A percentile compares a stretch with the other conserved stretches of the same genome.
phyloP scores from a whole-genome alignment of 1,284 basidiomycete species.

The Fomitopsis betulina region DNA sequence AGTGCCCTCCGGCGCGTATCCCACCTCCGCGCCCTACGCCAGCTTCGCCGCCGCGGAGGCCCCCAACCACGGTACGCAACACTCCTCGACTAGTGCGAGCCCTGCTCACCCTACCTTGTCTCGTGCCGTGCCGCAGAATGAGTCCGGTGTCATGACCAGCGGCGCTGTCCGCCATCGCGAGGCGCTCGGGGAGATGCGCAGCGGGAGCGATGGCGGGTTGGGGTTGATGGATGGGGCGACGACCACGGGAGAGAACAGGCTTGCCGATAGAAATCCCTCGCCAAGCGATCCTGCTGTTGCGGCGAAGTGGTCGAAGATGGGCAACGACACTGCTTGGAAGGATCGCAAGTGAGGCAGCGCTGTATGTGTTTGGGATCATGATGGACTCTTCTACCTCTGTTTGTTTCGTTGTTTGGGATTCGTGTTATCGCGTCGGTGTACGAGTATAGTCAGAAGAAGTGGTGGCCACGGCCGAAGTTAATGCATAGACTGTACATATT shows the following conservation, averaged over 20 bases:
- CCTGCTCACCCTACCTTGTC: conserved; percentile 42
- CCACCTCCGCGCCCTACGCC: conserved; percentile 48
- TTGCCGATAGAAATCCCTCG: conserved; percentile 42
- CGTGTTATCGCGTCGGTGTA: conserved; percentile 4
- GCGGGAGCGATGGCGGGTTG: conserved; percentile 40
- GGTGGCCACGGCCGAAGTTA: conserved; percentile 3
- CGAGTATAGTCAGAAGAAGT: conserved; percentile 9
- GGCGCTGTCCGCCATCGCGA: conserved; percentile 37
- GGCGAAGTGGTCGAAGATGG: conserved; percentile 42
- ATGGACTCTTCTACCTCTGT: background rate
- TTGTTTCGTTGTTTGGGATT: conserved; percentile 1
- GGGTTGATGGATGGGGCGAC: conserved; percentile 35
- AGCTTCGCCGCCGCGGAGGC: conserved; percentile 37
- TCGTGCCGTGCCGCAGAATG: conserved; percentile 35
- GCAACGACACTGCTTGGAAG: conserved; percentile 43
- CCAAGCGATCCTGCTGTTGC: conserved; percentile 34
- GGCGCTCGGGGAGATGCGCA: conserved; percentile 42
- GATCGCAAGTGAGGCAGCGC: conserved; percentile 28
- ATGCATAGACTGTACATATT: conserved; percentile 20
- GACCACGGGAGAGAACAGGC: conserved; percentile 27
- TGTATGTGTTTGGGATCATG: conserved; percentile 1
- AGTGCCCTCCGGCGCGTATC: conserved; percentile 66
- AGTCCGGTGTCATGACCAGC: conserved; percentile 41
- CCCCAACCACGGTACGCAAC: conserved; percentile 31
- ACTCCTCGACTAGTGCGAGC: conserved; percentile 40